Base-by-base conservation (phyloP, 768 basidiomycete genomes). In the Amanita muscaria region DNA sequence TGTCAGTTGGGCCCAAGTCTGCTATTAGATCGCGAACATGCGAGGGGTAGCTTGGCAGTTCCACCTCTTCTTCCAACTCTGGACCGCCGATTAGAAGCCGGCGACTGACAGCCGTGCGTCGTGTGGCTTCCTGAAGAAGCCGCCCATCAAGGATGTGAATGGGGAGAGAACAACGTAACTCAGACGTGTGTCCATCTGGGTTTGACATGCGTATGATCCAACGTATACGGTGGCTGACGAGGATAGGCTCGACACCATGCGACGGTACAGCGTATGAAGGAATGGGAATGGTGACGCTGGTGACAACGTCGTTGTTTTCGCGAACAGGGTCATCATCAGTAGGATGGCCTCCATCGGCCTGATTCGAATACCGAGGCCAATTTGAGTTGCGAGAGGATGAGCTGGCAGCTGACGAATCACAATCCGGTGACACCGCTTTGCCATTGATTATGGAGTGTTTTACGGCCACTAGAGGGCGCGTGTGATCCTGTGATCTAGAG, bases 151-250 rank as follows among this genome's bases (percentile, higher is more conserved):
- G 80, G 38, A 98, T 72, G 56, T 88, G 79, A 25, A 98, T 63
- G 0, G 94, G 94, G 4, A 97, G 72, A 1, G 91, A 91, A 61
- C 94, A 97, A 12, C 92, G 80, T n/a, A 98, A 71, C 61, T 97
- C 91, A 7, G 90, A 93, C 2, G 80, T 83, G 58, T 97, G 94
- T 0, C 92, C 92, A 57, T 97, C 94, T 5, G 72, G 70, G 58
- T 97, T 98, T 50, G 71, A 72, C 56, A 93, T 83, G 42, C 80
- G 67, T 49, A 89, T 83, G 12, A 60, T 75, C 87, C 87, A 88
- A 30, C 83, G 75, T 53, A 97, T 74, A 39, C 85, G 81, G 63
- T 98, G 89, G 2, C 70, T 70, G 16, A 91, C 70, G 15, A 66
- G 64, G 44, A 93, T 79, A 0, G 92, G 92, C 48, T 87, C 83